These are phyloP conservation scores for Hemisphaericaspora subhashii DNA, from an alignment of 1,139 yeast species.

Conservation along the genomic window DNA sequence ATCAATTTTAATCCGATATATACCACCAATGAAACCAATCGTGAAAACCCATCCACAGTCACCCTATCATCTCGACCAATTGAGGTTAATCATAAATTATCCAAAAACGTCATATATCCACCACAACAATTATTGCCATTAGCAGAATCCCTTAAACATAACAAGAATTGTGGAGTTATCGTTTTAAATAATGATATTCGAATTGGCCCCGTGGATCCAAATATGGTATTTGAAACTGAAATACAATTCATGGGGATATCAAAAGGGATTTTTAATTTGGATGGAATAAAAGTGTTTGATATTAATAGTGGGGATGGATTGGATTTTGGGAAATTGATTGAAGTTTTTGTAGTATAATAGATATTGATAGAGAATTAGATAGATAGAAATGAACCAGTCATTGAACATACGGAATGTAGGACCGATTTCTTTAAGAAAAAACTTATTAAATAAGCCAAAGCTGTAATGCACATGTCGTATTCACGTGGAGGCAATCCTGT, in stretches of 20 bases:
- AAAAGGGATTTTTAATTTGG: constrained; percentile 63
- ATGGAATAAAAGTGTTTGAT: constrained; percentile 67
- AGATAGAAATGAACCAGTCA: too few relatives aligned
- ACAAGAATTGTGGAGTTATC: constrained; percentile 36
- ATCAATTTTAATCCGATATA: constrained; percentile 23
- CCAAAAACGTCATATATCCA: constrained; percentile 20
- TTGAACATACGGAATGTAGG: too few relatives aligned
- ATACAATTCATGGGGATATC: constrained; percentile 61
- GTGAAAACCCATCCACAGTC: constrained; percentile 18
- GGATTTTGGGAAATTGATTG: constrained; percentile 70
- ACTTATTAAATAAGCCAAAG: too few relatives aligned
- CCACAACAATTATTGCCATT: constrained; percentile 27
- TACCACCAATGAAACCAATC: constrained; percentile 9
- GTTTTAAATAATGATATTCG: constrained; percentile 66
- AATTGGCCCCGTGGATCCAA: constrained; percentile 62
- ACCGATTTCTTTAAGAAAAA: too few relatives aligned
- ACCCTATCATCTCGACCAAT: constrained; percentile 14
- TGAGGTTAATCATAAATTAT: constrained; percentile 2
- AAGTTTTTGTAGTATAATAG: constrained; percentile 55
- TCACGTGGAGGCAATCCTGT: too few relatives aligned
- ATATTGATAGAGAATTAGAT: too few relatives aligned
- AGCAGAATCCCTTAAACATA: constrained; percentile 39
- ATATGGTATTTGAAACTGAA: constrained; percentile 63
- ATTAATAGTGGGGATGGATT: constrained; percentile 64
- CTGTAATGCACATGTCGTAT: too few relatives aligned